phyloP scores from a whole-genome alignment of 2,329 filamentous ascomycete species.

The Lecanoromycetidae sp. region DNA sequence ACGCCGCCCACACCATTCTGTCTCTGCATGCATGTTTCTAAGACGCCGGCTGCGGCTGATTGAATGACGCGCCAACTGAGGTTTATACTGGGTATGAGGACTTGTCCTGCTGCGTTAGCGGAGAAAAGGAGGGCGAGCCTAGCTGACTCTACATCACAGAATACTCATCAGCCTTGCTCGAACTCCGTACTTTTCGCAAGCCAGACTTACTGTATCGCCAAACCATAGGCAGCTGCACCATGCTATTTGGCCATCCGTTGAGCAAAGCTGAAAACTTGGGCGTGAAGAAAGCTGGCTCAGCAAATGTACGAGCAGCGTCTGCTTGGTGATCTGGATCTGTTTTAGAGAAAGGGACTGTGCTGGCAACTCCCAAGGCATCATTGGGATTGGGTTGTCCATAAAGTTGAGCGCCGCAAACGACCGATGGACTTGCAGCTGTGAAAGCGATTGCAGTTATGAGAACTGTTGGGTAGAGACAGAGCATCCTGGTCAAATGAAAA shows the following conservation, averaged over 20 bases:
- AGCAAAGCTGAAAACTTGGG: not conserved
- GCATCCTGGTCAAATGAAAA: too few relatives aligned
- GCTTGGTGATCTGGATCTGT: not conserved
- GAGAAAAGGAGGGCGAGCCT: slow-evolving; percentile 1
- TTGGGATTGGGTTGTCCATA: not conserved
- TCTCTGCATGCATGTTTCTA: not conserved
- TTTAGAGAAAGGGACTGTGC: not conserved
- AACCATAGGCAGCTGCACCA: not conserved
- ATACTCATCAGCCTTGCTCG: not conserved
- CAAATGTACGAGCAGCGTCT: not conserved
- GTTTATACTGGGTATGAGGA: not conserved
- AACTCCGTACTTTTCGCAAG: not conserved
- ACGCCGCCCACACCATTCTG: not conserved
- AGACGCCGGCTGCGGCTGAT: not conserved
- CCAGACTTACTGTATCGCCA: not conserved
- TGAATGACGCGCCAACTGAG: not conserved
- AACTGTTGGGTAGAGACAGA: not conserved
- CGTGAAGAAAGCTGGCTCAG: slow-evolving; percentile 2
- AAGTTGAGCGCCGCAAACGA: not conserved
- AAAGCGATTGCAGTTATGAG: not conserved
- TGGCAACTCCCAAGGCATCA: not conserved
- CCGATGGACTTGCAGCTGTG: not conserved
- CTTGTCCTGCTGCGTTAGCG: not conserved
- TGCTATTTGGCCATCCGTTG: not conserved
- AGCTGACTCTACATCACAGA: not conserved